Conservation (phyloP, 148 eudicot species). For the Gaultheria prostrata region DNA sequence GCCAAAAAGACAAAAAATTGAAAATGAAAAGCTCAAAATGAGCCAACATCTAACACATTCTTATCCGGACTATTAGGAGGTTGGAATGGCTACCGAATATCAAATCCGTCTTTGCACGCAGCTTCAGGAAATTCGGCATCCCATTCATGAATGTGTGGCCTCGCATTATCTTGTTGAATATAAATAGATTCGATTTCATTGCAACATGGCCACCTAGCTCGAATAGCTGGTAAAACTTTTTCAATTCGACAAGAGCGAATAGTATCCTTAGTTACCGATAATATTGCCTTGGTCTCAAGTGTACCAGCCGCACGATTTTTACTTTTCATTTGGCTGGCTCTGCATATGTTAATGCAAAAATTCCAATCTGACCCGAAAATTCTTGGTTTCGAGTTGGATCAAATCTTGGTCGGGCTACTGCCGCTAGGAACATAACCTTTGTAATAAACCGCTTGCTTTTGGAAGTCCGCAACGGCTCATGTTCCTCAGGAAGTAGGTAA, state of each 20-base stretch:
- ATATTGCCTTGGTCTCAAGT: no score
- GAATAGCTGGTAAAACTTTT: neutral
- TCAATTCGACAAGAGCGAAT: neutral
- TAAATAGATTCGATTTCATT: neutral
- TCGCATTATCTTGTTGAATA: neutral
- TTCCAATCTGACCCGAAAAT: neutral
- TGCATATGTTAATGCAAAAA: neutral
- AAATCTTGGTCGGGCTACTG: neutral
- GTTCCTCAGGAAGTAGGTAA: neutral
- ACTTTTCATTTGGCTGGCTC: neutral
- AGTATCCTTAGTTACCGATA: neutral
- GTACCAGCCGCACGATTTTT: neutral
- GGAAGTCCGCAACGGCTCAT: neutral
- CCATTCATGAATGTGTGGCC: neutral
- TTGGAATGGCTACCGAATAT: no score
- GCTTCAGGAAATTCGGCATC: neutral
- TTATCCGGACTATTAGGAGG: no score
- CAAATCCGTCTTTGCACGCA: no score
- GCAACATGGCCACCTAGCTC: neutral
- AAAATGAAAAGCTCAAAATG: no score
- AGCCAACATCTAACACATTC: no score
- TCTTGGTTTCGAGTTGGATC: neutral
- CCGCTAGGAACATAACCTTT: slow-evolving; percentile 7
- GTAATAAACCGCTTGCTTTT: neutral
- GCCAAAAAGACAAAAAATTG: no score